Percentiles rank a stretch among this genome's conserved stretches.
Evolutionary conservation across 2,329 filamentous ascomycete genomes (phyloP).

Genomic region (Gyromitra esculenta): DNA sequence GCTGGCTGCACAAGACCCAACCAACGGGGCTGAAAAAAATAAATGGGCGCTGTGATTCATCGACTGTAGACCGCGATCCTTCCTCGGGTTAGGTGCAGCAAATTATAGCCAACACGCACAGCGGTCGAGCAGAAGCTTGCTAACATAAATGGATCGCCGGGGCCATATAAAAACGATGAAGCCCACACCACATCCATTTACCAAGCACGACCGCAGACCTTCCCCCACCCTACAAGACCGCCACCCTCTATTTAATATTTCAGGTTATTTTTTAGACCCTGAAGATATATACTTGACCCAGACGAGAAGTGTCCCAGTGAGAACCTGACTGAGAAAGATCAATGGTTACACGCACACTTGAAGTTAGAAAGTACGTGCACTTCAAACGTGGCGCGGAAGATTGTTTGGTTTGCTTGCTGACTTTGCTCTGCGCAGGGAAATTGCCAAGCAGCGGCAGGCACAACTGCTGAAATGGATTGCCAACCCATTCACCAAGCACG

Average conservation of each 20-base stretch:
- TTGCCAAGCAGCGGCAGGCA: constrained; percentile 36
- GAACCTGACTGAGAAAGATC: constrained; percentile 1
- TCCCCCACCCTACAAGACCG: not conserved
- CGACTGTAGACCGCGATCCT: not conserved
- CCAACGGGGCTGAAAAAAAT: not conserved
- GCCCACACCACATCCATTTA: constrained; percentile 5
- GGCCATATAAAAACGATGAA: constrained; percentile 26
- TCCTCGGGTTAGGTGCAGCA: not conserved
- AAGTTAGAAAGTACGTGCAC: constrained; percentile 30
- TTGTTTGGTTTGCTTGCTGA: constrained; percentile 19
- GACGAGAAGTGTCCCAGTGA: constrained; percentile 1
- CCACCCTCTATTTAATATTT: not conserved
- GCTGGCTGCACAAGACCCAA: not conserved
- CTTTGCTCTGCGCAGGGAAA: constrained; percentile 30
- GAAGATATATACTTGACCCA: not conserved
- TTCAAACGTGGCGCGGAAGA: not conserved
- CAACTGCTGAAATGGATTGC: constrained; percentile 52
- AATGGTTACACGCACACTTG: constrained; percentile 21
- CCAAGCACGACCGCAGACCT: constrained; percentile 7
- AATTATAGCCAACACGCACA: not conserved
- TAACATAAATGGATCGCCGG: not conserved
- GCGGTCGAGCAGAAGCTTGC: not conserved
- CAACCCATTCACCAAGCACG: constrained; percentile 45
- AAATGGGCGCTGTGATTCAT: constrained; percentile 4
- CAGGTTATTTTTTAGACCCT: not conserved